Percentiles rank a stretch among this genome's conserved stretches.
These are phyloP conservation scores for Ustilago shanxiensis DNA, from an alignment of 1,284 basidiomycete genomes.

Conservation along the genomic window DNA sequence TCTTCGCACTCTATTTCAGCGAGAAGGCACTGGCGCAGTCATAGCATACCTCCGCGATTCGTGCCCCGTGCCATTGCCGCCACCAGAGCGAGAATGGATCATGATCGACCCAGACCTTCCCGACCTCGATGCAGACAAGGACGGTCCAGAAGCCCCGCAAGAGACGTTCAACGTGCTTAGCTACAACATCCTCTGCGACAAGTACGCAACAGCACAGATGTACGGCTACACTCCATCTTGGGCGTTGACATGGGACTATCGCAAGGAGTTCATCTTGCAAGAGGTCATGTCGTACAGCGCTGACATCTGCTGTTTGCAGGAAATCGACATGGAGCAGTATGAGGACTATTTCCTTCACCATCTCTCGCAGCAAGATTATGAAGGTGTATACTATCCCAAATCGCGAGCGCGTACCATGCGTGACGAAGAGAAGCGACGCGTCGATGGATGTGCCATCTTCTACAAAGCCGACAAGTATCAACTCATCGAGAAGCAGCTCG, in stretches of 20 bases:
- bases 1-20: constrained; percentile 85
- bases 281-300: constrained; percentile 86
- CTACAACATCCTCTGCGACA: constrained; percentile 96
- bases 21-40: constrained; percentile 89
- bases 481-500: constrained; percentile 91
- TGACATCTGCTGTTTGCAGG: constrained; percentile 91
- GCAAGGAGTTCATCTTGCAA: constrained; percentile 88
- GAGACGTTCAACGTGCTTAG: constrained; percentile 83
- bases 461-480: constrained; percentile 88
- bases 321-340: constrained; percentile 92
- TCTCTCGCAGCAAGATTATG: constrained; percentile 83
- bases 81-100: constrained; percentile 87
- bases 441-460: constrained; percentile 98
- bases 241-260: constrained; percentile 95
- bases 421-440: constrained; percentile 84
- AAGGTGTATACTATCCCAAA: constrained; percentile 94
- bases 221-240: constrained; percentile 98
- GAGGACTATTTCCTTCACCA: constrained; percentile 90
- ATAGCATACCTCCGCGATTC: constrained; percentile 90
- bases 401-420: constrained; percentile 93
- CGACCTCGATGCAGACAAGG: constrained; percentile 69
- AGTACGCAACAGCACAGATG: constrained; percentile 86
- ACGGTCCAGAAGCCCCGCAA: constrained; percentile 58
- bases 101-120: constrained; percentile 79
- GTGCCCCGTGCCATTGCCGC: constrained; percentile 83